A percentile compares a stretch with the other conserved stretches of the same genome.
Evolutionary conservation across 1,284 basidiomycete species (phyloP).

Genomic region (Golubevia sp.): DNA sequence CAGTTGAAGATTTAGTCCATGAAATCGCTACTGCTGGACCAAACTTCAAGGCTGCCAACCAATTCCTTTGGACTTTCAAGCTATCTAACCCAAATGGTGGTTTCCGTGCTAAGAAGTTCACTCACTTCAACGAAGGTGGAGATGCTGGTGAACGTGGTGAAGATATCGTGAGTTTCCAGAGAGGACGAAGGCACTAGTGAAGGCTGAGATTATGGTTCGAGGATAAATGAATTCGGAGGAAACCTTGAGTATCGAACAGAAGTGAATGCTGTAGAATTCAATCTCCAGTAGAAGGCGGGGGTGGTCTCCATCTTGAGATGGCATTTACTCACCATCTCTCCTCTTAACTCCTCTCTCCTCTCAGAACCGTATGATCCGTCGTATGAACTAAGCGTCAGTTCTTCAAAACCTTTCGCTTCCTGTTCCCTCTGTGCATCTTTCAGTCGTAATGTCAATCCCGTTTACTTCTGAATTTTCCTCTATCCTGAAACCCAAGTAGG

Average conservation of each 20-base stretch:
- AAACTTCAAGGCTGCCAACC: conserved; percentile 91
- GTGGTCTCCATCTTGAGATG: no score
- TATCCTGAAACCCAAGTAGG: not conserved
- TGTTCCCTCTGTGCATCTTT: not conserved
- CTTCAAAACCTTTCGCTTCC: not conserved
- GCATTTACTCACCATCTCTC: no score
- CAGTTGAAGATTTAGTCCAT: conserved; percentile 96
- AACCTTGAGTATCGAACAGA: no score
- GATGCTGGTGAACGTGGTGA: conserved; percentile 66
- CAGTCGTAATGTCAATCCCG: not conserved
- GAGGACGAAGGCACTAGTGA: conserved; percentile 13
- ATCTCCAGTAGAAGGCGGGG: no score
- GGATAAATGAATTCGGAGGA: no score
- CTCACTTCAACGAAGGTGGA: conserved; percentile 69
- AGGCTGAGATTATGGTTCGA: not conserved
- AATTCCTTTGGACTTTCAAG: conserved; percentile 98
- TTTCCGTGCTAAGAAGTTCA: conserved; percentile 96
- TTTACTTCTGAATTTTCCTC: not conserved
- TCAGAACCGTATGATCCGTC: no score
- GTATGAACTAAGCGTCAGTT: not conserved
- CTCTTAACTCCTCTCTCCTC: no score
- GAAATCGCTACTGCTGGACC: conserved; percentile 94
- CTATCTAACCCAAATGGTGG: conserved; percentile 98
- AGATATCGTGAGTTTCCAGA: conserved; percentile 29
- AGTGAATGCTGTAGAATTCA: no score